phyloP scores from a whole-genome alignment of 345 rosid species.

The Arabidopsis arenosa region DNA sequence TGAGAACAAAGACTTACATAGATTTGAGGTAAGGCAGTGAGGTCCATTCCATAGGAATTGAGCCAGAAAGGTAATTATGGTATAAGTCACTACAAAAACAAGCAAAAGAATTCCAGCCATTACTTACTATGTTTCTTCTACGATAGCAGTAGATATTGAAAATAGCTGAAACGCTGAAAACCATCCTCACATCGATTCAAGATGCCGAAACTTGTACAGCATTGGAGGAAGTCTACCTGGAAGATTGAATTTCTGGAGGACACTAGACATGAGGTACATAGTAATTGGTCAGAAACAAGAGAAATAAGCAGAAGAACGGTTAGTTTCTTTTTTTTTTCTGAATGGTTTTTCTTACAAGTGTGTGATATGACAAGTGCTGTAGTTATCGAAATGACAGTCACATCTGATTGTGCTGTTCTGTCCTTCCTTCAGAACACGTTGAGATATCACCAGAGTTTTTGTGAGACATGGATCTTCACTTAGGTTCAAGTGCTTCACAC shows the following conservation, averaged over 20 bases:
- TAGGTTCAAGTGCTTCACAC: conserved; percentile 32
- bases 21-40: conserved; percentile 47
- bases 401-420: conserved; percentile 43
- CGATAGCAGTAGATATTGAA: neutral
- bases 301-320: neutral
- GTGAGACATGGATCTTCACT: conserved; percentile 42
- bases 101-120: neutral
- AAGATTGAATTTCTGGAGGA: conserved; percentile 57
- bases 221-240: conserved; percentile 70
- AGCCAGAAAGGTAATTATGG: conserved; percentile 59
- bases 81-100: conserved; percentile 58
- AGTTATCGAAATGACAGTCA: conserved; percentile 36
- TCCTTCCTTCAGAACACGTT: conserved; percentile 14
- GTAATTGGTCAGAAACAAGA: neutral
- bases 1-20: conserved; percentile 51
- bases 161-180: neutral
- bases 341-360: conserved; percentile 36
- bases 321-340: neutral
- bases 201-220: conserved; percentile 58
- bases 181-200: conserved; percentile 56
- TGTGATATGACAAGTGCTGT: conserved; percentile 41
- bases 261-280: conserved; percentile 41
- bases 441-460: conserved; percentile 39
- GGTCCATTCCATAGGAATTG: conserved; percentile 67
- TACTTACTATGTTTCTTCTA: neutral